Evolutionary conservation across 805 yeast species (phyloP), one percentile per base, ranked within the genome.

Genomic region (Naumovozyma dairenensis): DNA sequence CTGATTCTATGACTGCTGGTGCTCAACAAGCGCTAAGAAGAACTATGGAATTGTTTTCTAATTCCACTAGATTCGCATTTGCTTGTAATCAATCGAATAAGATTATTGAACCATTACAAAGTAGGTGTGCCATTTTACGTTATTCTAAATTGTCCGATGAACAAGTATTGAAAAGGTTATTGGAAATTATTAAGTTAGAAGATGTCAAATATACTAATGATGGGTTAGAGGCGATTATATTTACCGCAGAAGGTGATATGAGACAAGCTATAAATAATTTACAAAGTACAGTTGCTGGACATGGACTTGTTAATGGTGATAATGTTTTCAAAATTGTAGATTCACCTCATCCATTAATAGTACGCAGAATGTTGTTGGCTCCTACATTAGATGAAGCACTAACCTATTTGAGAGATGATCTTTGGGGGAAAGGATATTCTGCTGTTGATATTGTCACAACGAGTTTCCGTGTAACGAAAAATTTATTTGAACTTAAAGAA

Each of bases 161-260:
- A 42, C 94, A 92, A 57, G 85, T 92, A 1, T 66, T 87, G 50
- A 69, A 74, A 44, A 69, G 95, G 39, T 62, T 92, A 33, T 56
- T 83, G 42, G 80, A 83, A 48, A 71, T 92, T 16, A 70, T 77
- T 29, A 67, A 77, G 44, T 49, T 59, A 2, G 97, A 92, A 55
- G 55, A 74, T 28, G 81, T 89, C 10, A 66, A 84, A 50, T 82
- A 74, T 57, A 74, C 87, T 13, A 82, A 85, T 40, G 96, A 85
- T 56, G 98, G 98, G 0, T 60, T 92, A 22, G 85, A 85, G 45
- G 97, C 98, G 0, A 68, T 92, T 38, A 76, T 92, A 12, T 92
- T 92, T 61, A 80, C 96, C 0, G 93, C 96, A 0, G 98, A 92
- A 53, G 98, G 98, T 39, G 98, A 92, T 55, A 89, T 92, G 98